A percentile compares a stretch with the other conserved stretches of the same genome.
phyloP scores from a whole-genome alignment of 2,329 filamentous ascomycete genomes.

The Stromatinia cepivora region DNA sequence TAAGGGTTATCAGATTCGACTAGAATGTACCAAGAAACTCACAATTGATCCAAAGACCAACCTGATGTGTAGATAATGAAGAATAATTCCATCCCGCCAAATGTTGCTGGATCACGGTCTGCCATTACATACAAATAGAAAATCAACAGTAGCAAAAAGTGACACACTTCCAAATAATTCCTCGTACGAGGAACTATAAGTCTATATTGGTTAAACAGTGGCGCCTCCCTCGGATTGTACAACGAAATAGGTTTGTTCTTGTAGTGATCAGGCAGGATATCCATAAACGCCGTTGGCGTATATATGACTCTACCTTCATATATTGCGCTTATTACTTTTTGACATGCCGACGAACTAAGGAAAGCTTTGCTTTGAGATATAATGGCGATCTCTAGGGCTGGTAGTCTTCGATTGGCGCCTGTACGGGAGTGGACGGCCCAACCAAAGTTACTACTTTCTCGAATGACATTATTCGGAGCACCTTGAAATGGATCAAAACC shows the following conservation, averaged over 20 bases:
- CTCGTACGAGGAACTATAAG: slow-evolving; percentile 78
- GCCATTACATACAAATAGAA: slow-evolving; percentile 75
- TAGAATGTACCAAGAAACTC: slow-evolving; percentile 58
- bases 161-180: slow-evolving; percentile 71
- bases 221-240: slow-evolving; percentile 74
- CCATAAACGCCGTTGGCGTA: slow-evolving; percentile 77
- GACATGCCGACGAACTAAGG: slow-evolving; percentile 73
- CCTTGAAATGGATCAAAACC: slow-evolving; percentile 86
- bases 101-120: slow-evolving; percentile 57
- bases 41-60: slow-evolving; percentile 52
- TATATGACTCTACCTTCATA: slow-evolving; percentile 80
- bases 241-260: slow-evolving; percentile 80
- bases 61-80: slow-evolving; percentile 76
- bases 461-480: slow-evolving; percentile 66
- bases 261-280: slow-evolving; percentile 83
- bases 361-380: slow-evolving; percentile 79
- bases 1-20: neutral
- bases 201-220: slow-evolving; percentile 80
- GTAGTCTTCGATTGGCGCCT: slow-evolving; percentile 54
- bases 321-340: slow-evolving; percentile 79
- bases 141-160: slow-evolving; percentile 68
- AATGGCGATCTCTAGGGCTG: slow-evolving; percentile 80
- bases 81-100: slow-evolving; percentile 60
- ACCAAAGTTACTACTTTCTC: slow-evolving; percentile 50
- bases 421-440: slow-evolving; percentile 46